Evolutionary conservation across 768 basidiomycete genomes (phyloP), one percentile per base, ranked within the genome.

Genomic region (Suillus ampliporus): DNA sequence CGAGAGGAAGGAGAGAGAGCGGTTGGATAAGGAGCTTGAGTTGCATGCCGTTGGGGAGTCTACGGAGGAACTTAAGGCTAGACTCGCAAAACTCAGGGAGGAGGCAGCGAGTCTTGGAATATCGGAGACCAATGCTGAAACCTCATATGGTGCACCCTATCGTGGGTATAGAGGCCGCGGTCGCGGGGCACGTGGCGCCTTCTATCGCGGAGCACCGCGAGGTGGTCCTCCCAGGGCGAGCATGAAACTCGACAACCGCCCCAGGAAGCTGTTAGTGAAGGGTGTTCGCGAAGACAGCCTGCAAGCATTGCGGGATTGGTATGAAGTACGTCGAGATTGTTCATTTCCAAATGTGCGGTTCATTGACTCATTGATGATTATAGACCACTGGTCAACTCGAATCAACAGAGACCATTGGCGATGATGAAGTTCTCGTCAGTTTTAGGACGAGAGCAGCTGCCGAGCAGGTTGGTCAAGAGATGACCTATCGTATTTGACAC

Each of bases 181-280:
- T 37, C 80, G 90, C 60, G 90, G 88, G 3, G 76, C 74, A 31
- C 80, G 81, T 0, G 75, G 92, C 51, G 78, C 84, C 15, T 89
- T 83, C 69, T 86, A 82, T 73, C 85, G 90, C 15, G 83, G 83
- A 46, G 82, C 80, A 10, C 80, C 84, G 65, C 86, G 92, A 50
- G 91, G 92, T 61, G 88, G 86, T 3, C 82, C 85, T 51, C 82
- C 87, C 11, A 84, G 89, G 46, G 79, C 82, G 11, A 94, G 88
- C 69, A 91, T 97, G 90, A 91, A 91, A 71, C 84, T 97, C 34
- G 95, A 97, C 74, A 94, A 95, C 70, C 86, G 95, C 19, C 91
- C 95, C 11, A 91, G 88, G 78, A 89, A 86, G 74, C 77, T 97
- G 26, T 76, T 90, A 23, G 79, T 97, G 34, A 89, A 92, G 70